These are phyloP conservation scores for Solanum lignicaule DNA, from an alignment of 257 asterid species.

Conservation along the genomic window DNA sequence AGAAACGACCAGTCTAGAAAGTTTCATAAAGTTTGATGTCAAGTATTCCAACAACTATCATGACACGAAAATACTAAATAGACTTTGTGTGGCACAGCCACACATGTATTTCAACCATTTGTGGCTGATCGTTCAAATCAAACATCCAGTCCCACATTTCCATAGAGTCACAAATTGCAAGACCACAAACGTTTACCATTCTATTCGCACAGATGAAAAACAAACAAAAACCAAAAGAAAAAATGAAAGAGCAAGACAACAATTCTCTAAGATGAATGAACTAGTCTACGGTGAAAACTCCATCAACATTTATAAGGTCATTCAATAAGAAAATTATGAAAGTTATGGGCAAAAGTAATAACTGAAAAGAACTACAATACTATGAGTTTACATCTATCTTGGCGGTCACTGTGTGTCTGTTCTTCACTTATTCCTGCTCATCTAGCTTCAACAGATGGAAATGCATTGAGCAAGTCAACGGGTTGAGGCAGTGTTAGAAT, in stretches of 20 bases:
- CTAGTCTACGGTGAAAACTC: background rate
- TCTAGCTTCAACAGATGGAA: background rate
- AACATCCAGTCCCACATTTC: background rate
- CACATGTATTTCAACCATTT: background rate
- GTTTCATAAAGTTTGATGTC: background rate
- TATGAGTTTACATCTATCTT: background rate
- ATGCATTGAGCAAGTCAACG: background rate
- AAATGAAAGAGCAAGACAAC: background rate
- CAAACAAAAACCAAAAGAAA: background rate
- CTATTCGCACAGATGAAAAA: background rate
- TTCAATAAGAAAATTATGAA: background rate
- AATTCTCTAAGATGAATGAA: background rate
- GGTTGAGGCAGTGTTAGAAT: background rate
- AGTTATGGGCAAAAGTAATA: background rate
- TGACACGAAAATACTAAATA: background rate
- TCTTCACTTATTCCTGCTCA: background rate
- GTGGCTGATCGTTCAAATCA: background rate
- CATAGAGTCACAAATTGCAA: background rate
- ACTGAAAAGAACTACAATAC: background rate
- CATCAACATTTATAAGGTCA: background rate
- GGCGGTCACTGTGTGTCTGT: background rate
- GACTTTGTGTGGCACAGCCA: background rate
- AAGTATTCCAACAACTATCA: background rate
- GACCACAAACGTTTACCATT: background rate
- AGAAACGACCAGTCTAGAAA: background rate